Evolutionary conservation across 1,284 basidiomycete species (phyloP).

Genomic region (Meripilus lineatus): DNA sequence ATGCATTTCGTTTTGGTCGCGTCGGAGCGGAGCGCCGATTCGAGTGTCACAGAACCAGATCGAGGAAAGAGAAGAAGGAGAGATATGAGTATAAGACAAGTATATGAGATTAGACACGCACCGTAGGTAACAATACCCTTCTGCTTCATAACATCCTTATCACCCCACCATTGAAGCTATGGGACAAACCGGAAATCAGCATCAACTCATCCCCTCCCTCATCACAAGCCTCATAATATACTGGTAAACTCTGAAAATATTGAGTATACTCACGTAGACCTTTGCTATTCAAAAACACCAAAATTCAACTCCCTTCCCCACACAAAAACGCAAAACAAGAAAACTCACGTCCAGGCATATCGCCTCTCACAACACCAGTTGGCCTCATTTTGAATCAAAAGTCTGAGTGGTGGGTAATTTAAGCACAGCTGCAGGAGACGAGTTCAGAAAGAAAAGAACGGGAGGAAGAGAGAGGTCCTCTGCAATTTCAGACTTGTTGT

Average conservation of each 20-base stretch:
- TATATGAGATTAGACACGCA: constrained; percentile 37
- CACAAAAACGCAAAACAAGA: background rate
- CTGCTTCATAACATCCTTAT: constrained; percentile 64
- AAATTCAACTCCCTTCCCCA: background rate
- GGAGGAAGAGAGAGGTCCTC: no score
- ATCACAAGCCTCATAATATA: constrained; percentile 1
- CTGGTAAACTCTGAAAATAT: background rate
- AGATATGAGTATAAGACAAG: background rate
- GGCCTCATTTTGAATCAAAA: constrained; percentile 67
- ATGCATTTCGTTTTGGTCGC: no score
- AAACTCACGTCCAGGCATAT: constrained; percentile 76
- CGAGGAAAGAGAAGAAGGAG: constrained; percentile 2
- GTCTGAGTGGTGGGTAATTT: no score
- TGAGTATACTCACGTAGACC: constrained; percentile 55
- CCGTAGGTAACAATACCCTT: constrained; percentile 81
- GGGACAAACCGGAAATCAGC: no score
- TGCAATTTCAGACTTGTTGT: no score
- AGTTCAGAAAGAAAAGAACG: no score
- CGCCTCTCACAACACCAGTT: constrained; percentile 52
- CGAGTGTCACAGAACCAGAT: no score
- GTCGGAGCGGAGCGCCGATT: no score
- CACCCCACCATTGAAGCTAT: constrained; percentile 90
- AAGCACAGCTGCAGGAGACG: no score
- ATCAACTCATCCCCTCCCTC: background rate
- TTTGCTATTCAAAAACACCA: constrained; percentile 36